Percentiles rank a stretch among this genome's conserved stretches.
Evolutionary conservation across 2,329 filamentous ascomycete species (phyloP).

Genomic region (Plectosphaerella cucumerina): DNA sequence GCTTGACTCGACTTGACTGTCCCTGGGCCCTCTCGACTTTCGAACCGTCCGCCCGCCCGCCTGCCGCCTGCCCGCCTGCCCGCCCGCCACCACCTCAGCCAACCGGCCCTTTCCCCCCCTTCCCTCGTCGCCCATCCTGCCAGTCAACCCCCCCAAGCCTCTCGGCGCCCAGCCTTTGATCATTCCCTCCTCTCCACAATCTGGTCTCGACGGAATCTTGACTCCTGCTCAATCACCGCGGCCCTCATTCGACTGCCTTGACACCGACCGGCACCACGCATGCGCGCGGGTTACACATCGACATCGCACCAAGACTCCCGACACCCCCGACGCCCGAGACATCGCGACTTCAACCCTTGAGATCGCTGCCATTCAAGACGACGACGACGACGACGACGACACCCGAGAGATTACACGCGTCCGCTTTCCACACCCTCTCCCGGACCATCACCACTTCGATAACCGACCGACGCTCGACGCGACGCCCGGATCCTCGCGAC

Average conservation of each 20-base stretch:
- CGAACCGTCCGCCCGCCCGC: neutral
- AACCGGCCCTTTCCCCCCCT: neutral
- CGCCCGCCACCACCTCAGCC: no score
- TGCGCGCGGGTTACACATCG: neutral
- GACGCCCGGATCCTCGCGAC: no score
- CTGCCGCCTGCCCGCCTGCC: neutral
- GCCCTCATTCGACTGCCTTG: neutral
- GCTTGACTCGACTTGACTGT: neutral
- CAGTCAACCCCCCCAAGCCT: constrained; percentile 7
- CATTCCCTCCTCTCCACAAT: constrained; percentile 11
- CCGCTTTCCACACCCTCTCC: no score
- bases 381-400: neutral
- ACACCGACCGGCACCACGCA: constrained; percentile 2
- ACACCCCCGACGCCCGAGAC: neutral
- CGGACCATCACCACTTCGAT: no score
- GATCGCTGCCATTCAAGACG: neutral
- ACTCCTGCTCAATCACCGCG: neutral
- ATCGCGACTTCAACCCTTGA: no score
- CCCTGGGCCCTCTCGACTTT: neutral
- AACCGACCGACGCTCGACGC: no score
- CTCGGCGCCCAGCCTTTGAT: constrained; percentile 19
- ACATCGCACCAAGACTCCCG: neutral
- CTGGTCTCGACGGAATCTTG: constrained; percentile 11
- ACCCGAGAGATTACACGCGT: no score
- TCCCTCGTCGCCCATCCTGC: neutral